Percentiles rank a stretch among this genome's conserved stretches.
Evolutionary conservation across 176 grass and related monocot genomes (phyloP).

Genomic region (Bromus sterilis): DNA sequence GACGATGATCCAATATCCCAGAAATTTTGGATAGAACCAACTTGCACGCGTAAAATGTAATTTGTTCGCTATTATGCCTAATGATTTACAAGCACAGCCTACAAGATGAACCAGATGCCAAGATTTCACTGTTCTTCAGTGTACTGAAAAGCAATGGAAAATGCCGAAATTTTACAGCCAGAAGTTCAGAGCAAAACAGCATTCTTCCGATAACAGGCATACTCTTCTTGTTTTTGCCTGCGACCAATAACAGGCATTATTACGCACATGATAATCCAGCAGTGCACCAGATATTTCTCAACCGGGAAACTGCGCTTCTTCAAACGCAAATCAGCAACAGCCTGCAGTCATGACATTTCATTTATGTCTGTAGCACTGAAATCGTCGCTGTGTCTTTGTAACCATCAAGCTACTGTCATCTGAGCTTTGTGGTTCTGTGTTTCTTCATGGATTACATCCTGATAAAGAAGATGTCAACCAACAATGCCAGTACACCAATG

Average conservation of each 20-base stretch:
- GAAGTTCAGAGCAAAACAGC: background rate
- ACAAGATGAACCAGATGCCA: background rate
- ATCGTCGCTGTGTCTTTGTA: background rate
- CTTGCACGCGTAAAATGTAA: background rate
- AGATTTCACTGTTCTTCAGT: background rate
- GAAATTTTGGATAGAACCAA: background rate
- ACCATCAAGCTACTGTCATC: background rate
- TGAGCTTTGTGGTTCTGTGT: background rate
- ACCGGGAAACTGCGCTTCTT: background rate
- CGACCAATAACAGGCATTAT: background rate
- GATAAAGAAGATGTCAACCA: background rate
- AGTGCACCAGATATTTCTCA: background rate
- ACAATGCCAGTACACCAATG: background rate
- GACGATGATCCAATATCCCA: background rate
- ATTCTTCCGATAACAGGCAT: background rate
- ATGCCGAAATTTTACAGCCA: background rate
- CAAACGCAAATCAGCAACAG: background rate
- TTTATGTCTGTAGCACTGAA: background rate
- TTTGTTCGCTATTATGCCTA: background rate
- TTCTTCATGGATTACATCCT: background rate
- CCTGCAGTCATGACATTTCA: background rate
- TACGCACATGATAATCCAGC: background rate
- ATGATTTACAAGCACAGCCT: background rate
- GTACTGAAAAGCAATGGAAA: background rate
- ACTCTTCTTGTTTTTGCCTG: no score